Percentiles rank a stretch among this genome's conserved stretches.
Evolutionary conservation across 2,329 filamentous ascomycete genomes (phyloP).

Genomic region (Mollisia scopiformis): DNA sequence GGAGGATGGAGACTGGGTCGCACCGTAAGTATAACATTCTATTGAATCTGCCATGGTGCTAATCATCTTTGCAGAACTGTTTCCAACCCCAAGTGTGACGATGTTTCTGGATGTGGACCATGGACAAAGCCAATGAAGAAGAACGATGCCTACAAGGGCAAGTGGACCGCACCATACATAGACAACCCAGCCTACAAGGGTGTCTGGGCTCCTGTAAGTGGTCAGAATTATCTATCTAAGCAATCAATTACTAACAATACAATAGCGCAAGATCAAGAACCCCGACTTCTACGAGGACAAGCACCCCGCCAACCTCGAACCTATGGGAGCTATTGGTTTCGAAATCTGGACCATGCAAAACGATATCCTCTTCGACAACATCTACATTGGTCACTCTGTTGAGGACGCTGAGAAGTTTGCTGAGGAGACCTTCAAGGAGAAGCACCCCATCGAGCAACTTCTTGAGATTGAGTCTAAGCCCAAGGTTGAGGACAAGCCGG

Average conservation of each 20-base stretch:
- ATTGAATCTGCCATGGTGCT: not conserved
- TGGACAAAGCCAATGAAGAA: conserved; percentile 91
- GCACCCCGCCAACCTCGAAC: conserved; percentile 94
- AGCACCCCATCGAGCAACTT: conserved; percentile 81
- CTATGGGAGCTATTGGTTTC: conserved; percentile 95
- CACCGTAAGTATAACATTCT: conserved; percentile 2
- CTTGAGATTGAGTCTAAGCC: conserved; percentile 80
- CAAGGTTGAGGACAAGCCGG: conserved; percentile 62
- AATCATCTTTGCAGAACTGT: conserved; percentile 53
- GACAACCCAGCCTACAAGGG: conserved; percentile 99
- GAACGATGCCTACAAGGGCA: conserved; percentile 95
- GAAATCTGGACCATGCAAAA: conserved; percentile 99
- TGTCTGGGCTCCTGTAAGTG: conserved; percentile 88
- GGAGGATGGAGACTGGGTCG: conserved; percentile 97
- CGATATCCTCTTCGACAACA: conserved; percentile 99
- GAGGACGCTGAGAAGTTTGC: conserved; percentile 90
- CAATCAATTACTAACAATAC: too few relatives aligned
- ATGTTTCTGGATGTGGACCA: conserved; percentile 89
- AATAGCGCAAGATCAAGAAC: conserved; percentile 96
- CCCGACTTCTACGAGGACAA: conserved; percentile 97
- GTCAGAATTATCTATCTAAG: too few relatives aligned
- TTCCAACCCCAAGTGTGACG: conserved; percentile 93
- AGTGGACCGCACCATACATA: conserved; percentile 90
- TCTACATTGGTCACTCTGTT: conserved; percentile 97
- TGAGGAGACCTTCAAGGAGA: conserved; percentile 86